A percentile compares a stretch with the other conserved stretches of the same genome.
phyloP scores from a whole-genome alignment of 2,329 filamentous ascomycete species.

The Paracoccidioides brasiliensis region DNA sequence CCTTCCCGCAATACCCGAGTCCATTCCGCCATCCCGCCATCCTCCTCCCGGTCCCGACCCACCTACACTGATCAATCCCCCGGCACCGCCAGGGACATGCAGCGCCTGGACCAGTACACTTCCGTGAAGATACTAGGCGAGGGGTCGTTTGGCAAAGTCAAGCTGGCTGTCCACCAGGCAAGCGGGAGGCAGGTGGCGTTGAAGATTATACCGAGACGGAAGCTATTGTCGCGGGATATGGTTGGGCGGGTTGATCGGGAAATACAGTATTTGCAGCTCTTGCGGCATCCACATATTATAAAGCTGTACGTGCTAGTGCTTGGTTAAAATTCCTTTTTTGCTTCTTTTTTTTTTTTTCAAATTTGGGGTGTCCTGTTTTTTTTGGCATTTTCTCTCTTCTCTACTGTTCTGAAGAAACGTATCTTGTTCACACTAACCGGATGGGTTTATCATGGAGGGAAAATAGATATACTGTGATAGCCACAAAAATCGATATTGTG shows the following conservation, averaged over 20 bases:
- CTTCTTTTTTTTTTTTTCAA: neutral
- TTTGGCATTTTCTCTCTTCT: neutral
- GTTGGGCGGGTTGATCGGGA: conserved; percentile 92
- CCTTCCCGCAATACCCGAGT: conserved; percentile 9
- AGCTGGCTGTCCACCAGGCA: conserved; percentile 82
- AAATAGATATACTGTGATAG: conserved; percentile 86
- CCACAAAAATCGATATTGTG: conserved; percentile 85
- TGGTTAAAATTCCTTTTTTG: too few relatives aligned
- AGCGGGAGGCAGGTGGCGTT: conserved; percentile 92
- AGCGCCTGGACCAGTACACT: conserved; percentile 83
- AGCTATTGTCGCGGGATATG: conserved; percentile 95
- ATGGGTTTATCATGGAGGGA: conserved; percentile 7
- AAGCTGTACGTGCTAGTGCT: conserved; percentile 59
- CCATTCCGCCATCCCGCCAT: conserved; percentile 9
- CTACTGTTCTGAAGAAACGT: neutral
- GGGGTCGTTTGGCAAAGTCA: conserved; percentile 97
- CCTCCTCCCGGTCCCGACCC: conserved; percentile 8
- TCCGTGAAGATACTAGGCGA: conserved; percentile 85
- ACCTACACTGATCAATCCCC: conserved; percentile 28
- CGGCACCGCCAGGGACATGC: conserved; percentile 47
- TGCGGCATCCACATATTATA: conserved; percentile 96
- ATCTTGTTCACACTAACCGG: conserved; percentile 8
- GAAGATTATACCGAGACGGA: conserved; percentile 94
- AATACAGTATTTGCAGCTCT: conserved; percentile 91
- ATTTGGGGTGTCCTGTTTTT: neutral